Evolutionary conservation across 768 basidiomycete species (phyloP), one percentile per base, ranked within the genome.

Genomic region (Psilocybe cubensis): DNA sequence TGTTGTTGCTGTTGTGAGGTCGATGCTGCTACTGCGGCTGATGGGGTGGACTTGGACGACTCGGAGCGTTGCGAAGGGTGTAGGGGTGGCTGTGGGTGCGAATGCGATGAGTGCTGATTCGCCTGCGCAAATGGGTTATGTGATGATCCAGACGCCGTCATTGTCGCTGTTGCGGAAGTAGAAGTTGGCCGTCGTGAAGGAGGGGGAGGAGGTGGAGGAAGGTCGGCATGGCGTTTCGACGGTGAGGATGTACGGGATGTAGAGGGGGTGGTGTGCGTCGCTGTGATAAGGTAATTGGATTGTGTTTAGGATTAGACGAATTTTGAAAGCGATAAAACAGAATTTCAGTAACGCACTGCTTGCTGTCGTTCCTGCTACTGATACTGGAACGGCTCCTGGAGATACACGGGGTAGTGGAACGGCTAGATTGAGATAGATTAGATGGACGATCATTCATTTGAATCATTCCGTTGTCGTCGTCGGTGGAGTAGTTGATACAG

Each of bases 11-110:
- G 35, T 9, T n/a, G n/a, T 33, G 24, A 11, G 33, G 50, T 14
- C 14, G 31, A 31, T 8, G 31, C 20, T 21, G 49, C 20, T n/a
- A 10, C 29, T 12, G 49, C 23, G 3, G 10, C 24, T 18, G 48
- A 44, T 8, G 43, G 17, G 1, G 52, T 18, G 12, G 61, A 43
- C 44, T 53, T 65, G 25, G 58, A 50, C 0, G 66, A 61, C 12
- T 69, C 67, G 12, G 64, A 64, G 14, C 65, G 66, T 12, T 71
- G 67, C 10, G 67, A 68, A 17, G 68, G 68, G 51, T 70, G 68
- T 23, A 70, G 67, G 12, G 70, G 70, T 49, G 68, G 69, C 0
- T 9, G 62, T 29, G 21, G 45, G 11, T 14, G 11, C 11, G 12
- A 60, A 9, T 60, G 67, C 3, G 51, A n/a, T 11, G 31, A 44